A percentile compares a stretch with the other conserved stretches of the same genome.
Conservation (phyloP, 495 filamentous ascomycete genomes). For the Aspergillus leporis region DNA sequence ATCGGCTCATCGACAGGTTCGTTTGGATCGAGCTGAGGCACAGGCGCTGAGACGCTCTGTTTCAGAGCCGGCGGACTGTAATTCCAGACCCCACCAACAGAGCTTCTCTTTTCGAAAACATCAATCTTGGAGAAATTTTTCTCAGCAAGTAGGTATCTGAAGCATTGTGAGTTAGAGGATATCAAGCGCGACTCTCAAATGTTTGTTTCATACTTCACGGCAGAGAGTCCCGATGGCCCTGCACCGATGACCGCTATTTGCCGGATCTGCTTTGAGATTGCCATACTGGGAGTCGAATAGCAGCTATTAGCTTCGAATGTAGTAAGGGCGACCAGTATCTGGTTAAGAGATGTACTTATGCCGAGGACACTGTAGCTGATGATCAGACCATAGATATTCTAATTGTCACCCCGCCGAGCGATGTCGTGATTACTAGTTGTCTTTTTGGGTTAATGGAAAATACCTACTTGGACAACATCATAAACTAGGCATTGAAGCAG, state of each 20-base stretch:
- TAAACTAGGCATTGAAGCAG: no score
- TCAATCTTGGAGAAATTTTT: conserved; percentile 67
- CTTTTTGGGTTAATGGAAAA: no score
- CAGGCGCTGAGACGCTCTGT: conserved; percentile 22
- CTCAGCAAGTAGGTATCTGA: conserved; percentile 76
- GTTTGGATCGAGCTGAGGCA: conserved; percentile 47
- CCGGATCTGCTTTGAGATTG: conserved; percentile 27
- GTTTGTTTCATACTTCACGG: conserved; percentile 37
- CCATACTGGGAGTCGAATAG: conserved; percentile 15
- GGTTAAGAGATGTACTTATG: neutral
- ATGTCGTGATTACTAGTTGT: conserved; percentile 18
- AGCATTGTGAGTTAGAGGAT: conserved; percentile 4
- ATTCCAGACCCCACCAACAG: conserved; percentile 83
- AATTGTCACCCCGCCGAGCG: conserved; percentile 6
- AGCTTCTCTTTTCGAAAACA: conserved; percentile 77
- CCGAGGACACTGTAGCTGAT: neutral
- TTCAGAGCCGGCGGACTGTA: conserved; percentile 43
- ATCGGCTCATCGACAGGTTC: conserved; percentile 42
- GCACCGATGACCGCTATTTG: conserved; percentile 49
- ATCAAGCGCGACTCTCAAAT: neutral
- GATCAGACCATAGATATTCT: neutral
- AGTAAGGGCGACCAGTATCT: neutral
- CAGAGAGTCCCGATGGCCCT: conserved; percentile 45
- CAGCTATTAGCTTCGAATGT: neutral
- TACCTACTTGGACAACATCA: no score